Percentiles rank a stretch among this genome's conserved stretches.
Conservation (phyloP, 2,329 filamentous ascomycete species). For the Fusarium luffae region DNA sequence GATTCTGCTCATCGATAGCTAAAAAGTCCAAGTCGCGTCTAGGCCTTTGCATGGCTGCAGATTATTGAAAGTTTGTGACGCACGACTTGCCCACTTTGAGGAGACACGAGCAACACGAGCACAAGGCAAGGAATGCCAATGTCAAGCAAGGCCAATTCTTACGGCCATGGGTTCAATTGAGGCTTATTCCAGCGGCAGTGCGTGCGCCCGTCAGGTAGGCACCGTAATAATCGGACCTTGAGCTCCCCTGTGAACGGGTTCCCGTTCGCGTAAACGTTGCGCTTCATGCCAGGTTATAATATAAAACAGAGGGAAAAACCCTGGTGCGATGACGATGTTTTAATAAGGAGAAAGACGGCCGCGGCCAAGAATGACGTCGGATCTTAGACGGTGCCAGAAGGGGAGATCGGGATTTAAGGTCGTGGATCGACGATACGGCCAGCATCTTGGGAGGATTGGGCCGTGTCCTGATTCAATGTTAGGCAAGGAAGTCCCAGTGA, state of each 20-base stretch:
- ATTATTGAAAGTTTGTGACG: constrained; percentile 2
- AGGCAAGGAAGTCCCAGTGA: constrained; percentile 14
- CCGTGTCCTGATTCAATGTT: constrained; percentile 3
- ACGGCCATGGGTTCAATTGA: not conserved
- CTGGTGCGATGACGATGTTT: constrained; percentile 35
- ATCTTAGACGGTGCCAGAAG: constrained; percentile 28
- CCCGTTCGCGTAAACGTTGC: constrained; percentile 15
- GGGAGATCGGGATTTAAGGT: constrained; percentile 43
- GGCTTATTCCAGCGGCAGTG: constrained; percentile 34
- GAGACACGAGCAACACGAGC: not conserved
- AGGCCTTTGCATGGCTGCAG: not conserved
- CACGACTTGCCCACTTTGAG: not conserved
- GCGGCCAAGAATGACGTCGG: constrained; percentile 43
- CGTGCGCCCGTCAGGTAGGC: constrained; percentile 3
- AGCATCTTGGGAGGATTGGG: constrained; percentile 7
- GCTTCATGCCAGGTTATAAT: constrained; percentile 21
- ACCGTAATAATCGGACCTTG: not conserved
- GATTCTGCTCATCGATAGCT: not conserved
- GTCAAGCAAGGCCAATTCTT: not conserved
- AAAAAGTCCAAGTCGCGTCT: not conserved
- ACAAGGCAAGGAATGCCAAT: not conserved
- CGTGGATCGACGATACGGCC: constrained; percentile 43
- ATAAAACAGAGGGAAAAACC: constrained; percentile 2
- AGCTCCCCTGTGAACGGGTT: not conserved
- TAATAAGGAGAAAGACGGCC: constrained; percentile 29